Base-by-base conservation (phyloP, 176 grass and related monocot species). In the Triticum timopheevii region DNA sequence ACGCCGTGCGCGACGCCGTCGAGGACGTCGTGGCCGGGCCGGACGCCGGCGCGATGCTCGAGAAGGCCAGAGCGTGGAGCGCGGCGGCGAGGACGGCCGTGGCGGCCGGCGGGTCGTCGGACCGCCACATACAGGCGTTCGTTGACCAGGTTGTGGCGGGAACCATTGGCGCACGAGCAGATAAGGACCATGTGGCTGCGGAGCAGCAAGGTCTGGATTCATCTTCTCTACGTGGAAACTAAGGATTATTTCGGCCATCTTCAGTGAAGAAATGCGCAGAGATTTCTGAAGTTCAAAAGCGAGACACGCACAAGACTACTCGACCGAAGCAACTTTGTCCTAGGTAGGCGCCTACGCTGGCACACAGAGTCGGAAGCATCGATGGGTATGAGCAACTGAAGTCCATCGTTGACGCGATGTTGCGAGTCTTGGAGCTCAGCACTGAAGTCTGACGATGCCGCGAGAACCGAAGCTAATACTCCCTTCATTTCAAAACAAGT, bases 61-160 rank as follows among this genome's bases (percentile, higher is more conserved):
- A 65, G 73, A 71, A 30, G 5, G 95, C 95, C 7, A 45, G 11
- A 13, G 38, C 70, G 61, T 97, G 90, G 92, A 93, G 88, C 78
- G 75, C 65, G 47, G 86, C 75, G 45, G 75, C 92, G 4, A 33
- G 44, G 58, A 76, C 10, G 1, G 95, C 95, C 12, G 70, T 90
- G 38, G 71, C 80, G 49, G 38, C 80, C 44, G 95, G 88, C 52
- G 95, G 95, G 1, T 90, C 91, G 47, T 93, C 95, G 69, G 95
- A 97, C 64, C 35, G 11, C 3, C 61, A 90, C 80, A 80, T 97
- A 3, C 69, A 91, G 76, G 79, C 82, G 19, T 95, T 97, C 61
- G 95, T 95, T 16, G 88, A 93, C 52, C 89, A 95, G 89, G 56
- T 95, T 3, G 7, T 36, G 70, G 80, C 80, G 69, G 74, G 68